Evolutionary conservation across 2,329 filamentous ascomycete species (phyloP).

Genomic region (Trichocomaceae sp.): DNA sequence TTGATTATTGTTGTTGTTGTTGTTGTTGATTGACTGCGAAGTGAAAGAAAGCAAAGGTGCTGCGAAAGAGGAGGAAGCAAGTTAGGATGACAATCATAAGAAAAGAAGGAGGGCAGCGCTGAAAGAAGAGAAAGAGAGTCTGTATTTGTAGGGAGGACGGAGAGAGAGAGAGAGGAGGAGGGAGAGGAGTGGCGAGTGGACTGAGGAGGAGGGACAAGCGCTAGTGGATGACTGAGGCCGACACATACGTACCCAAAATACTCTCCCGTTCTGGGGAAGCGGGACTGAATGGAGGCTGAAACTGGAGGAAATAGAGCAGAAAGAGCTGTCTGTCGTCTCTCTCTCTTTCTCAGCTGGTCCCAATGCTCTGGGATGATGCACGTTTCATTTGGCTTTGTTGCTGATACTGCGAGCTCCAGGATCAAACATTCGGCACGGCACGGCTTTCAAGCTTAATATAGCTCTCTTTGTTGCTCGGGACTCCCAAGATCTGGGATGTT

Average conservation of each 20-base stretch:
- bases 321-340: neutral
- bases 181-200: constrained; percentile 6
- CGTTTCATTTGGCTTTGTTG: constrained; percentile 6
- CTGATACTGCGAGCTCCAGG: constrained; percentile 5
- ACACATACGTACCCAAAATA: neutral
- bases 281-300: constrained; percentile 5
- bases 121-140: constrained; percentile 15
- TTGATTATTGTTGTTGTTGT: no score
- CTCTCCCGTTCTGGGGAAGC: neutral
- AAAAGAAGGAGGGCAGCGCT: constrained; percentile 12
- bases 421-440: constrained; percentile 2
- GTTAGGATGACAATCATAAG: constrained; percentile 12
- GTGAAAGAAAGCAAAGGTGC: neutral
- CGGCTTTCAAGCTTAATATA: constrained; percentile 9
- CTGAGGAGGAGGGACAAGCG: constrained; percentile 3
- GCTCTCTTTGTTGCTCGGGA: constrained; percentile 1
- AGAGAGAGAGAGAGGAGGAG: constrained; percentile 11
- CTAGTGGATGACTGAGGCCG: neutral
- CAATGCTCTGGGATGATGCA: constrained; percentile 1
- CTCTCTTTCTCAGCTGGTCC: neutral
- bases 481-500: neutral
- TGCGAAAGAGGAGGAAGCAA: constrained; percentile 7
- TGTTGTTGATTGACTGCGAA: neutral
- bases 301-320: neutral
- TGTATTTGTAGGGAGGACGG: constrained; percentile 10